A percentile compares a stretch with the other conserved stretches of the same genome.
These are phyloP conservation scores for Rugiboletus extremiorientalis DNA, from an alignment of 1,284 basidiomycete species.

Conservation along the genomic window DNA sequence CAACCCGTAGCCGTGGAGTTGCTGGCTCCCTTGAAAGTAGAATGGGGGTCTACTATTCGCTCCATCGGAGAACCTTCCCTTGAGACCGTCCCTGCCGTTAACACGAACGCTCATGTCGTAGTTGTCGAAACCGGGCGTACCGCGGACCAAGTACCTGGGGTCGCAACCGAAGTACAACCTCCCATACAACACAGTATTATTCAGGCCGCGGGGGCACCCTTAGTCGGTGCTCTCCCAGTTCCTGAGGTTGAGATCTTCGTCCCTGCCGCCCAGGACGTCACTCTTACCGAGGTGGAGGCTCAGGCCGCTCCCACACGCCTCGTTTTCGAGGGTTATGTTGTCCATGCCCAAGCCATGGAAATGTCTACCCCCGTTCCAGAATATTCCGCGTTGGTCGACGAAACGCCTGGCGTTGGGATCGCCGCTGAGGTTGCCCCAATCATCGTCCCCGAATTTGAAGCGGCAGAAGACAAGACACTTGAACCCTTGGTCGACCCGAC, in stretches of 20 bases:
- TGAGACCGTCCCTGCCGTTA: neutral
- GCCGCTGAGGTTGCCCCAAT: slow-evolving; percentile 23
- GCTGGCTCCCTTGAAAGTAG: neutral
- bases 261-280: neutral
- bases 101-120: neutral
- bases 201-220: neutral
- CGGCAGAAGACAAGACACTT: neutral
- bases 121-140: slow-evolving; percentile 3
- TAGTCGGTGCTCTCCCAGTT: neutral
- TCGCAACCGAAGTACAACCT: neutral
- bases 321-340: slow-evolving; percentile 1
- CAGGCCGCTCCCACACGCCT: slow-evolving; percentile 4
- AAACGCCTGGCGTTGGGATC: slow-evolving; percentile 38
- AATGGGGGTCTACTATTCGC: neutral
- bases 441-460: neutral
- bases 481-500: neutral
- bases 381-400: slow-evolving; percentile 32
- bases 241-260: neutral
- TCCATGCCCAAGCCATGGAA: slow-evolving; percentile 1
- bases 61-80: neutral
- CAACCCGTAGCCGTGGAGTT: slow-evolving; percentile 9
- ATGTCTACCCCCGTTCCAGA: slow-evolving; percentile 32
- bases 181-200: neutral
- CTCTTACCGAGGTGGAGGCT: slow-evolving; percentile 4
- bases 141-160: slow-evolving; percentile 4